Evolutionary conservation across 2,329 filamentous ascomycete genomes (phyloP), one percentile per base, ranked within the genome.

Genomic region (Clathrospora elynae): DNA sequence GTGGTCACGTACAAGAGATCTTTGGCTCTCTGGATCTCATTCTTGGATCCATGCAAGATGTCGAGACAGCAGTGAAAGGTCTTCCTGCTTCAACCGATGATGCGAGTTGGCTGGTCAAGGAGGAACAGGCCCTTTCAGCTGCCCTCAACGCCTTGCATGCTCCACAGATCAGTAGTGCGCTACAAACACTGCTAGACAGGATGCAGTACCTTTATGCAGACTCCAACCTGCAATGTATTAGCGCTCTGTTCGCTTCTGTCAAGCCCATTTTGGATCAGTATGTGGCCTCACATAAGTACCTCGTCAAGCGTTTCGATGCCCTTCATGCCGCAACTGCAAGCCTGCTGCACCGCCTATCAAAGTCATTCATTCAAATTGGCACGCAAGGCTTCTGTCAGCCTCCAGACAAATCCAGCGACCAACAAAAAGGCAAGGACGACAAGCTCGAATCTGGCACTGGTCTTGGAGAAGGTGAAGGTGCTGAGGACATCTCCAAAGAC

Each of bases 401-500:
- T 0, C 79, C 87, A 14, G 91, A 97, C 59, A 86, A 90, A 57
- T 84, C 83, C 2, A 52, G 53, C 11, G 67, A 88, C 26, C 82
- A 85, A 34, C 82, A 85, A 42, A 78, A 83, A 35, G 83, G 82
- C 13, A 81, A 88, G 46, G 80, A 82, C 16, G 88, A 91, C 9
- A 87, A 95, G 58, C 77, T 96, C 19, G 92, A 99, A 70, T 84
- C 84, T 24, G 95, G 95, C 11, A 97, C 91, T 8, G 95, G 93
- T 22, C 83, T 99, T 16, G 95, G 93, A 13, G 93, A 96, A 31
- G 95, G 93, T 8, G 88, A 96, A 69, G 95, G 92, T 12, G 91
- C 87, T 4, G 91, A 99, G 66, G 92, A 99, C 69, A 97, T 99
- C 53, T 97, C 91, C 71, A 97, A 99, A 67, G 93, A 99, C 62